Evolutionary conservation across 1,284 basidiomycete species (phyloP).

Genomic region (Stygiomarasmius scandens): DNA sequence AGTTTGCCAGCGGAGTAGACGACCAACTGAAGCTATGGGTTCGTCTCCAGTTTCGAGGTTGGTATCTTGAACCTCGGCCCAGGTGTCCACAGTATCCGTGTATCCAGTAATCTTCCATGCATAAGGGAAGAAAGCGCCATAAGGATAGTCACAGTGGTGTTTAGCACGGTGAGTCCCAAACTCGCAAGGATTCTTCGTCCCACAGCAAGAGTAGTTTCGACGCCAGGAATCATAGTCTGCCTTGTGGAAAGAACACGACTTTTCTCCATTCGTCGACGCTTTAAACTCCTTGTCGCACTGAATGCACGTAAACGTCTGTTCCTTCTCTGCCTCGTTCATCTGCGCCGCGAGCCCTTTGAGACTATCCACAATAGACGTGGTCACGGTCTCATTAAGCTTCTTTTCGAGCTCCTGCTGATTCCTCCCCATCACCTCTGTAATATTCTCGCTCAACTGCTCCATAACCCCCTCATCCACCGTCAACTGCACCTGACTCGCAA

Average conservation of each 20-base stretch:
- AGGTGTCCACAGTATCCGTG: constrained; percentile 33
- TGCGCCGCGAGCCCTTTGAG: constrained; percentile 35
- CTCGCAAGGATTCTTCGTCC: constrained; percentile 33
- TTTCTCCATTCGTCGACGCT: constrained; percentile 35
- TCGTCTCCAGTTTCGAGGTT: constrained; percentile 32
- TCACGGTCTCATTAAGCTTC: constrained; percentile 35
- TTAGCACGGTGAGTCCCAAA: constrained; percentile 32
- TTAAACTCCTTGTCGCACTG: constrained; percentile 39
- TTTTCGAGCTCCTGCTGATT: constrained; percentile 32
- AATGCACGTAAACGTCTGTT: constrained; percentile 38
- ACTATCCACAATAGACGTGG: constrained; percentile 32
- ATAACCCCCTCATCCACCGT: constrained; percentile 37
- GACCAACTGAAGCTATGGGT: constrained; percentile 29
- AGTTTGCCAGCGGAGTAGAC: constrained; percentile 35
- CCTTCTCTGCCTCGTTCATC: constrained; percentile 32
- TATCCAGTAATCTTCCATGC: constrained; percentile 31
- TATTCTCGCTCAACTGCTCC: constrained; percentile 35
- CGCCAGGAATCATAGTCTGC: constrained; percentile 35
- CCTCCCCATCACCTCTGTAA: constrained; percentile 33
- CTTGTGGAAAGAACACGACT: constrained; percentile 39
- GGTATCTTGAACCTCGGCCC: constrained; percentile 33
- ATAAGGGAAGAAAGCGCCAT: constrained; percentile 35
- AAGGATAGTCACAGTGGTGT: constrained; percentile 40
- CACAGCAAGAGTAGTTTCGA: constrained; percentile 35
- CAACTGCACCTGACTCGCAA: constrained; percentile 35